Percentiles rank a stretch among this genome's conserved stretches.
phyloP scores from a whole-genome alignment of 2,329 filamentous ascomycete species.

The Didymella arachidicola region DNA sequence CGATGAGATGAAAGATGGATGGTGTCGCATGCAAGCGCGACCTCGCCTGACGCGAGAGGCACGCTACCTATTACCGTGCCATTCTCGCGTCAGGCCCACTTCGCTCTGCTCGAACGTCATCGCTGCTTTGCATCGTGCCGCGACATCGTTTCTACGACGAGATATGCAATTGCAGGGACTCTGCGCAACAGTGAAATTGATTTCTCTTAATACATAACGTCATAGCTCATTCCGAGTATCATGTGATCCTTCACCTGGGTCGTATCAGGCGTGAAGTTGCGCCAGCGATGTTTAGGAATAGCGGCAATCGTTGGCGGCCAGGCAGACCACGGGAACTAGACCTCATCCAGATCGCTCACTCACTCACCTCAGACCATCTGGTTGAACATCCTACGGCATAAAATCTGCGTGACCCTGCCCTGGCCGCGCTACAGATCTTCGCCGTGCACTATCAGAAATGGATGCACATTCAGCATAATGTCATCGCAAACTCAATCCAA shows the following conservation, averaged over 20 bases:
- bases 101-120: neutral
- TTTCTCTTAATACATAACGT: neutral
- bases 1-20: neutral
- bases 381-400: neutral
- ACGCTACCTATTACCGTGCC: neutral
- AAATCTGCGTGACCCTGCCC: neutral
- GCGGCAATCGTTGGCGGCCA: slow-evolving; percentile 1
- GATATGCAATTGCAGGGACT: neutral
- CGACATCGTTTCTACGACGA: neutral
- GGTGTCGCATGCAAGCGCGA: neutral
- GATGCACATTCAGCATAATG: neutral
- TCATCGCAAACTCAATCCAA: neutral
- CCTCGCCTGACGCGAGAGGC: neutral
- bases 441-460: neutral
- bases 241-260: neutral
- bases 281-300: neutral
- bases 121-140: too few relatives aligned
- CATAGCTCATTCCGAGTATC: neutral
- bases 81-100: neutral
- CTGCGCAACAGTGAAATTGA: neutral
- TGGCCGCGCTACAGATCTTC: neutral
- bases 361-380: neutral
- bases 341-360: neutral
- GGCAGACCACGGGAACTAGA: neutral
- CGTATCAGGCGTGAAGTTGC: neutral